phyloP scores from a whole-genome alignment of 805 yeast species.

The Metschnikowia drakensbergensis region DNA sequence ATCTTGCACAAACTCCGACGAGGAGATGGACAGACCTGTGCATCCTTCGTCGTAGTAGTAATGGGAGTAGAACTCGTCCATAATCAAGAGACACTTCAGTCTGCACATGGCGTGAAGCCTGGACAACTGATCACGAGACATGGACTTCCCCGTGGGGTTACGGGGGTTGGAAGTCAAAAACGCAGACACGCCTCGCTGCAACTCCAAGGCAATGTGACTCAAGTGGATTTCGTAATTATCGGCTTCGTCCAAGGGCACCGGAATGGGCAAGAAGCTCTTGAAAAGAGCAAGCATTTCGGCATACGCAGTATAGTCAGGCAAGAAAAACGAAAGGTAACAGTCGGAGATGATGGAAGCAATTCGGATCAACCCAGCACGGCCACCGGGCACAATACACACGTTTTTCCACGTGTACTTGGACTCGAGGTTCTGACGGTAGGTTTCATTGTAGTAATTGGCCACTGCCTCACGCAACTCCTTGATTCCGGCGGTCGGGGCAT shows the following conservation, averaged over 20 bases:
- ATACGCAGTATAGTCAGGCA: constrained; percentile 63
- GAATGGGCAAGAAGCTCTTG: constrained; percentile 60
- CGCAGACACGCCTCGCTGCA: constrained; percentile 56
- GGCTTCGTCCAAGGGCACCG: constrained; percentile 55
- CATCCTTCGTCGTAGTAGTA: constrained; percentile 55
- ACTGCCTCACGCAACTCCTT: constrained; percentile 53
- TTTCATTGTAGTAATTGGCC: constrained; percentile 52
- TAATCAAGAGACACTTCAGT: constrained; percentile 50
- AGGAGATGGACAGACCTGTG: constrained; percentile 47
- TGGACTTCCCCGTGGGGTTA: constrained; percentile 57
- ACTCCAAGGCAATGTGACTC: constrained; percentile 48
- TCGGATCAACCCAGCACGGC: constrained; percentile 59
- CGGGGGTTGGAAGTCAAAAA: constrained; percentile 57
- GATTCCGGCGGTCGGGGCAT: constrained; percentile 59
- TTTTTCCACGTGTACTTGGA: constrained; percentile 59
- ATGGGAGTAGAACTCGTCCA: constrained; percentile 63
- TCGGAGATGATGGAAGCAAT: constrained; percentile 58
- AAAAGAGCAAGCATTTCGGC: constrained; percentile 62
- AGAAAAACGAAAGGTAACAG: constrained; percentile 55
- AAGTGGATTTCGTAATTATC: constrained; percentile 56
- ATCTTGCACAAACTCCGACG: constrained; percentile 50
- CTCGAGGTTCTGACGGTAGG: constrained; percentile 44
- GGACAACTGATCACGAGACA: constrained; percentile 44
- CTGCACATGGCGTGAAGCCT: constrained; percentile 52
- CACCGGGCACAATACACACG: constrained; percentile 63